These are phyloP conservation scores for Microcos paniculata DNA, from an alignment of 345 rosid genomes.

Conservation along the genomic window DNA sequence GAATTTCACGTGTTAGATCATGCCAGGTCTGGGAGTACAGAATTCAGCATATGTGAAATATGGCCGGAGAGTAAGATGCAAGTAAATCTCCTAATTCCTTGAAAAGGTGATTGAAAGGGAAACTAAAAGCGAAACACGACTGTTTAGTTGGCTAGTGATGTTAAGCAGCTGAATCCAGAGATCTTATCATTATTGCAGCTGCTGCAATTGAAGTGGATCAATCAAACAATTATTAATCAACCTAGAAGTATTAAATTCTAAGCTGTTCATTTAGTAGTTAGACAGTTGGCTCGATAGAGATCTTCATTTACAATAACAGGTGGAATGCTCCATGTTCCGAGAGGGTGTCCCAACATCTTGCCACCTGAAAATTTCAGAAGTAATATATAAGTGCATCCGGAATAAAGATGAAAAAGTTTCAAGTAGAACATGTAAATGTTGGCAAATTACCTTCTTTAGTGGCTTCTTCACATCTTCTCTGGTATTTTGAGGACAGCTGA, in stretches of 20 bases:
- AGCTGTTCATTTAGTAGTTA: background rate
- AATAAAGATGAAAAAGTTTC: background rate
- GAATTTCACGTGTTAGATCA: background rate
- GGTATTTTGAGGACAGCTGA: constrained; percentile 52
- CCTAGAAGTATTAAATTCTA: background rate
- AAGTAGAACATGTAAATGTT: background rate
- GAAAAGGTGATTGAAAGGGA: background rate
- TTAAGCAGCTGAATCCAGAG: background rate
- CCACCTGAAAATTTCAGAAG: constrained; percentile 48
- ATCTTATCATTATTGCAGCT: background rate
- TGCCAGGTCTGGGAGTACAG: background rate
- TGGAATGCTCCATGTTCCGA: constrained; percentile 86
- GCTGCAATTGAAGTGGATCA: background rate
- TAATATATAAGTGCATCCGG: background rate
- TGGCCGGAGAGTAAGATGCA: background rate
- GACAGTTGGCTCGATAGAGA: constrained; percentile 36
- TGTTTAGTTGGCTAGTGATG: background rate
- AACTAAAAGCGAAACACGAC: background rate
- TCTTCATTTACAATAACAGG: constrained; percentile 63
- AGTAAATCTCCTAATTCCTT: background rate
- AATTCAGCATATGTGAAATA: background rate
- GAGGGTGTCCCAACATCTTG: constrained; percentile 47
- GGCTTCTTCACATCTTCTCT: constrained; percentile 85
- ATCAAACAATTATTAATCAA: background rate
- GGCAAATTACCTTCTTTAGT: constrained; percentile 68